These are phyloP conservation scores for Lyophyllum semitale DNA, from an alignment of 768 basidiomycete genomes.

Conservation along the genomic window DNA sequence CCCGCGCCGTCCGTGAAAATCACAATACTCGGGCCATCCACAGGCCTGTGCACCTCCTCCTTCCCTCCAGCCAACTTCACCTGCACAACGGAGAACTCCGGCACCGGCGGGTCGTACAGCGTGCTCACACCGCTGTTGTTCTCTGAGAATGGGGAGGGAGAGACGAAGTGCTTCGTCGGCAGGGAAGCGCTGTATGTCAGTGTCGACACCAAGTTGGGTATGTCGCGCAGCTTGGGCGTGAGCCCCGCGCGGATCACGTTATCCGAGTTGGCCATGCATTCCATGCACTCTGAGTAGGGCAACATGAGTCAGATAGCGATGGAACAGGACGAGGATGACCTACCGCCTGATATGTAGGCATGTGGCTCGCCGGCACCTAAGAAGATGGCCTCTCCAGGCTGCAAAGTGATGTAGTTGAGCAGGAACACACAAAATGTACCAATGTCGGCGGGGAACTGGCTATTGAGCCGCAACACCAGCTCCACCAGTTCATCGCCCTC, in stretches of 20 bases:
- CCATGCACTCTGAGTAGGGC: slow-evolving; percentile 80
- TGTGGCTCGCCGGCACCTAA: slow-evolving; percentile 96
- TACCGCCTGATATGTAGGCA: slow-evolving; percentile 93
- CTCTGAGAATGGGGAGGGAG: slow-evolving; percentile 50
- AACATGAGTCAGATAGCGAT: background rate
- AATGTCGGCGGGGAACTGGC: slow-evolving; percentile 89
- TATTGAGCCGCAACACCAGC: slow-evolving; percentile 62
- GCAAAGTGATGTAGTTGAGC: slow-evolving; percentile 80
- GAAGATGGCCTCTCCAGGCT: slow-evolving; percentile 90
- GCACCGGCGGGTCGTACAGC: slow-evolving; percentile 89
- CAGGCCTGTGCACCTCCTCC: slow-evolving; percentile 54
- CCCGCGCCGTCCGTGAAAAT: slow-evolving; percentile 78
- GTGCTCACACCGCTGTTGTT: slow-evolving; percentile 29
- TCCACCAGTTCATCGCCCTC: slow-evolving; percentile 51
- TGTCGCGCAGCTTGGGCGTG: slow-evolving; percentile 94
- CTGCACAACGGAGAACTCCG: slow-evolving; percentile 88
- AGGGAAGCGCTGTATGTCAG: slow-evolving; percentile 82
- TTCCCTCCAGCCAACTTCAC: slow-evolving; percentile 47
- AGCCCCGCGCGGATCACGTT: slow-evolving; percentile 98
- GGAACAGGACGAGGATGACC: slow-evolving; percentile 17
- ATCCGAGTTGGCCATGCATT: slow-evolving; percentile 99
- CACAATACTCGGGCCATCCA: slow-evolving; percentile 84
- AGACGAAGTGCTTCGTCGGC: slow-evolving; percentile 69
- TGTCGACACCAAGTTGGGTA: slow-evolving; percentile 83
- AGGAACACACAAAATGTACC: slow-evolving; percentile 60